Percentiles rank a stretch among this genome's conserved stretches.
Conservation (phyloP, 192 early-diverging fungal genomes). For the Coemansia sp. region DNA sequence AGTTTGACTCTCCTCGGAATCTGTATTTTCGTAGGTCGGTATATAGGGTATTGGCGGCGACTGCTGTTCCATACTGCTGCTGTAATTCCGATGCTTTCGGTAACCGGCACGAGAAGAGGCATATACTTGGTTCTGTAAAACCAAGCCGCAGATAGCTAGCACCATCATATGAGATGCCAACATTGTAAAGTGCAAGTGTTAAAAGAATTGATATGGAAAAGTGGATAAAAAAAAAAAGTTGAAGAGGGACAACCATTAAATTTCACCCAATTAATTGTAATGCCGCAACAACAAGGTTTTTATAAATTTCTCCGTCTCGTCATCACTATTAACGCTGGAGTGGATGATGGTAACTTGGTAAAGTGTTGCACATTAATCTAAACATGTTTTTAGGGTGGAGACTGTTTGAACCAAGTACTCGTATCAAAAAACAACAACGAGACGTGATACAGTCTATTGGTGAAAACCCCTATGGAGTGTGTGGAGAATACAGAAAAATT, state of each 20-base stretch:
- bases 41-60: background rate
- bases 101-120: background rate
- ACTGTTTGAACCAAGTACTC: background rate
- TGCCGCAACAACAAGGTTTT: background rate
- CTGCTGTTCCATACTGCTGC: background rate
- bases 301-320: background rate
- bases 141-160: background rate
- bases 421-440: background rate
- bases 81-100: background rate
- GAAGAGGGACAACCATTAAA: background rate
- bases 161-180: background rate
- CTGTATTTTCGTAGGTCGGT: background rate
- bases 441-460: background rate
- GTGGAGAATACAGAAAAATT: background rate
- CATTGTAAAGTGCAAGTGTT: background rate
- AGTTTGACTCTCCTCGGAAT: background rate
- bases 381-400: background rate
- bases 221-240: background rate
- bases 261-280: background rate
- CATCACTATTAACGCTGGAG: background rate
- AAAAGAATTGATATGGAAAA: background rate
- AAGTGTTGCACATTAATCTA: background rate
- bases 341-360: background rate
- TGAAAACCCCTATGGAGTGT: background rate
- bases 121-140: background rate